A percentile compares a stretch with the other conserved stretches of the same genome.
phyloP scores from a whole-genome alignment of 1,284 basidiomycete species.

The Boletus subluridellus region DNA sequence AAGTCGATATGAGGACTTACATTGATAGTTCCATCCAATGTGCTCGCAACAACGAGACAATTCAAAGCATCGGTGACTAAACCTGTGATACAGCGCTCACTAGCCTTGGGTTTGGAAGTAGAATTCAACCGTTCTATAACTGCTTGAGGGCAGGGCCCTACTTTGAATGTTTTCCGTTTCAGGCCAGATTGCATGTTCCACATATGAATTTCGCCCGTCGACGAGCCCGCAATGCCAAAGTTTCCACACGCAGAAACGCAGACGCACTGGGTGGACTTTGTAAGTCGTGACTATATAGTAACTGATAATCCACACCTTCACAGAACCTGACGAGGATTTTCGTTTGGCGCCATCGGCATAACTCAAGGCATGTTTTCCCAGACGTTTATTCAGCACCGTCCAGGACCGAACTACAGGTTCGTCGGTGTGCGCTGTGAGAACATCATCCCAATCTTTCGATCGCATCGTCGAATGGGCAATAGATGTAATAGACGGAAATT shows the following conservation, averaged over 20 bases:
- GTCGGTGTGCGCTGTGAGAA: slow-evolving; percentile 84
- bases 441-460: slow-evolving; percentile 97
- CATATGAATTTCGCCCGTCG: slow-evolving; percentile 76
- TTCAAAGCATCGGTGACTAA: slow-evolving; percentile 87
- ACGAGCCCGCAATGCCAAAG: slow-evolving; percentile 84
- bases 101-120: slow-evolving; percentile 44
- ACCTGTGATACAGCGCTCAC: slow-evolving; percentile 72
- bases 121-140: slow-evolving; percentile 42
- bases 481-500: slow-evolving; percentile 74
- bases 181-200: slow-evolving; percentile 98
- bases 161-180: slow-evolving; percentile 71
- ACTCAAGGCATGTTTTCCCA: slow-evolving; percentile 71
- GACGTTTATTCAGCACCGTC: slow-evolving; percentile 78
- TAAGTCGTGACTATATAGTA: background rate
- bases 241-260: slow-evolving; percentile 95
- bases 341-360: slow-evolving; percentile 46
- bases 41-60: slow-evolving; percentile 75
- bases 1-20: slow-evolving; percentile 46
- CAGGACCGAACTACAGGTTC: slow-evolving; percentile 81
- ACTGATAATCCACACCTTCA: slow-evolving; percentile 50
- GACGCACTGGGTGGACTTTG: slow-evolving; percentile 54
- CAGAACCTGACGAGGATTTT: slow-evolving; percentile 53
- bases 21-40: slow-evolving; percentile 84
- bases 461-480: slow-evolving; percentile 79
- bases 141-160: slow-evolving; percentile 60